Base-by-base conservation (phyloP, 2,329 filamentous ascomycete species). In the Coniosporium tulheliwenetii region DNA sequence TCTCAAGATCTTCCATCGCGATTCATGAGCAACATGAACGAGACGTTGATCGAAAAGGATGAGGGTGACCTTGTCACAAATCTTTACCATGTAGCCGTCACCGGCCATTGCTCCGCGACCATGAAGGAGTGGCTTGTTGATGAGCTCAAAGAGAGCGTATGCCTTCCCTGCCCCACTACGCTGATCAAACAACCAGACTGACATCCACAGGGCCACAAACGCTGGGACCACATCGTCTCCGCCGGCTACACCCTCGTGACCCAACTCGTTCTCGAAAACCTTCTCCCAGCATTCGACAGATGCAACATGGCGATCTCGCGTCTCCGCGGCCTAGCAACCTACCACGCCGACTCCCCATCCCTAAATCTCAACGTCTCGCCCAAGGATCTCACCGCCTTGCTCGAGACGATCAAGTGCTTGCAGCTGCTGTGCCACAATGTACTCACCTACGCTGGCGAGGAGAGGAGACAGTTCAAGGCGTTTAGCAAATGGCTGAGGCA, bases 71-170 rank as follows among this genome's bases (percentile, higher is more conserved):
- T 94, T 39, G 73, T 83, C 0, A 75, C 84, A 37, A 84, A 83
- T 3, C 62, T 93, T 8, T 93, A 85, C 54, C 86, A 94, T 52
- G 73, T 89, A 0, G 81, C 85, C 5, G 77, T 85, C 29, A 93
- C 86, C 0, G 87, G 87, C 0, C 76, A 91, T 52, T 85, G 82
- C 19, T 77, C 81, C 40, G 72, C 75, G 8, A 72, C 76, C 14
- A 67, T 96, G 41, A 79, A 77, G 44, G 86, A 95, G 55, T 98
- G 93, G 81, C 69, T 98, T 1, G 75, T 87, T 4, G 85, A 94
- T 52, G 81, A 82, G 47, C 64, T 95, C 29, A 75, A 77, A 7
- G 85, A 93, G 54, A 69, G 84, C 46, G 84, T 87, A 66, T 52
- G 73, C 58, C 29, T 26, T 26, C 19, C 19, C 19, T 16, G 3